phyloP scores from a whole-genome alignment of 1,139 yeast species.

The Yueomyces sp. region DNA sequence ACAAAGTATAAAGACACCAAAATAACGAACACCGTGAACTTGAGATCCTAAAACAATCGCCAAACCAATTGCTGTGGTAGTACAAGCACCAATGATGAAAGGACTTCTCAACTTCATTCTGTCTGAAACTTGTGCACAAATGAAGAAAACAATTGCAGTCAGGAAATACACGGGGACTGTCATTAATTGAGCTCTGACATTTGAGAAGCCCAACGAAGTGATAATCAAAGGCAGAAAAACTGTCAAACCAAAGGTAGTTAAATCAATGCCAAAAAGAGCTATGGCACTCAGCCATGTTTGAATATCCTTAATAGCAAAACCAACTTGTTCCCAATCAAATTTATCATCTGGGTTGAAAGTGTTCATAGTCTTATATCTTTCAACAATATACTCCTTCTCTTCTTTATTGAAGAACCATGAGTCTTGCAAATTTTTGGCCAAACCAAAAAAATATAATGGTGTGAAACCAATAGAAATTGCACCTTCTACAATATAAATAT shows the following conservation, averaged over 20 bases:
- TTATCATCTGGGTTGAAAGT: slow-evolving; percentile 27
- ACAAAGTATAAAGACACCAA: slow-evolving; percentile 34
- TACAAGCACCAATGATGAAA: slow-evolving; percentile 25
- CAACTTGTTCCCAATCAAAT: slow-evolving; percentile 32
- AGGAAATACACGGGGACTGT: slow-evolving; percentile 38
- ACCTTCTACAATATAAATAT: slow-evolving; percentile 46
- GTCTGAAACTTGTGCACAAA: slow-evolving; percentile 32
- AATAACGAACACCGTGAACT: slow-evolving; percentile 31
- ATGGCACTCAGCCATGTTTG: slow-evolving; percentile 30
- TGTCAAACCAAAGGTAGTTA: slow-evolving; percentile 35
- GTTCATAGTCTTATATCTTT: slow-evolving; percentile 30
- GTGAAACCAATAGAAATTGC: slow-evolving; percentile 39
- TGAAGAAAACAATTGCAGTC: slow-evolving; percentile 29
- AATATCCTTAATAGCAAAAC: slow-evolving; percentile 29
- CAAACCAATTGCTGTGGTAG: slow-evolving; percentile 31
- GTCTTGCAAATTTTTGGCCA: slow-evolving; percentile 17
- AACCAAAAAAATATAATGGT: slow-evolving; percentile 24
- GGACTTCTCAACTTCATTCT: slow-evolving; percentile 25
- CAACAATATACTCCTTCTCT: slow-evolving; percentile 35
- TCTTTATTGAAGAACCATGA: slow-evolving; percentile 35
- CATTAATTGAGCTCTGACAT: slow-evolving; percentile 33
- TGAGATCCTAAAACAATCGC: slow-evolving; percentile 27
- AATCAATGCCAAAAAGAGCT: slow-evolving; percentile 37
- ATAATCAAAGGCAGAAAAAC: slow-evolving; percentile 38
- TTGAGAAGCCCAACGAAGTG: slow-evolving; percentile 33